A percentile compares a stretch with the other conserved stretches of the same genome.
phyloP scores from a whole-genome alignment of 2,329 filamentous ascomycete species.

The Penicillium sp. region DNA sequence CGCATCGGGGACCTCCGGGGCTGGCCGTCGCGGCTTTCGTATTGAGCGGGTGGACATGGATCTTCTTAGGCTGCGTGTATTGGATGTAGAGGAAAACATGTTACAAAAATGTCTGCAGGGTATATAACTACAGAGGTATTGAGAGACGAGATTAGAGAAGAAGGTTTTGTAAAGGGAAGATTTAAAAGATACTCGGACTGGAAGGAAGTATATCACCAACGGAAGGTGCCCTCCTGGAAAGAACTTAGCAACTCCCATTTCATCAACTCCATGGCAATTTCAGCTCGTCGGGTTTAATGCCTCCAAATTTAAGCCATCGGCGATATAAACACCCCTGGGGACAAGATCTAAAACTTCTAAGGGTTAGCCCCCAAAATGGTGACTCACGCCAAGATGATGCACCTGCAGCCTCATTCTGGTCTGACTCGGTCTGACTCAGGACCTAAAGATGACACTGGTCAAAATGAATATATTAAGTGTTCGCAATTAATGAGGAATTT shows the following conservation, averaged over 20 bases:
- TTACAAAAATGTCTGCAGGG: conserved; percentile 23
- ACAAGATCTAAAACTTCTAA: neutral
- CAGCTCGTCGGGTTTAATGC: too few species aligned
- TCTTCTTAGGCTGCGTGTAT: conserved; percentile 34
- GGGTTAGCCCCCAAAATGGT: neutral
- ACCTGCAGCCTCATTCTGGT: neutral
- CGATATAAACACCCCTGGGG: too few species aligned
- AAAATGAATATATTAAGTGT: neutral
- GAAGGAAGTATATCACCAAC: neutral
- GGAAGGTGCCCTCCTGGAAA: neutral
- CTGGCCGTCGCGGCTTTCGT: conserved; percentile 26
- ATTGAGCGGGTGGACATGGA: conserved; percentile 42
- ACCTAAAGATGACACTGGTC: neutral
- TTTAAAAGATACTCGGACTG: neutral
- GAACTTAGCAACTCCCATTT: neutral
- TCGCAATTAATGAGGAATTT: neutral
- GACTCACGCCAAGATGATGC: conserved; percentile 5
- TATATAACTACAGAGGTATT: conserved; percentile 15
- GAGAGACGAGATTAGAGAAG: neutral
- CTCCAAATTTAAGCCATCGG: too few species aligned
- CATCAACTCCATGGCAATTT: neutral
- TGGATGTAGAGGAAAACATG: conserved; percentile 29
- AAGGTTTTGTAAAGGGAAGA: conserved; percentile 11
- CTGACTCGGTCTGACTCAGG: neutral
- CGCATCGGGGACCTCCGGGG: conserved; percentile 34